Base-by-base conservation (phyloP, 164 flowering plant genomes). In the Vitis amurensis region DNA sequence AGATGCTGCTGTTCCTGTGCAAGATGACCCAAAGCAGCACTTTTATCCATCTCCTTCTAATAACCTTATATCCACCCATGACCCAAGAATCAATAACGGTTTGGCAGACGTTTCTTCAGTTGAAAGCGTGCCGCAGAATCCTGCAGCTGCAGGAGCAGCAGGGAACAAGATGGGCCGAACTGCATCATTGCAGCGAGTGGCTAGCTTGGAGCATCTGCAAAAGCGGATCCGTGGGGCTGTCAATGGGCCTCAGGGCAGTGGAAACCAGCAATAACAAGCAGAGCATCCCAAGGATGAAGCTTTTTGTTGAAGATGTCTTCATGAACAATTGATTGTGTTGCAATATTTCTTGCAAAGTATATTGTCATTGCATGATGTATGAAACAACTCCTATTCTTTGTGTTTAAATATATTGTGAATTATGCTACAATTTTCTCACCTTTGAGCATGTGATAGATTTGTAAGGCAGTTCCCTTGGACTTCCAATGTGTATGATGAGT, bases 171-270 rank as follows among this genome's bases (percentile, higher is more conserved):
- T 85, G 62, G 90, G 79, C 44, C 74, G 90, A 78, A 84, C 94
- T 8, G 71, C 80, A 62, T 90, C 97, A 50, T 73, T 91, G 91
- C 98, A 87, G 71, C 80, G 97, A 67, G 97, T 90, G 53, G 93
- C 97, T 57, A 94, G 98, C 84, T 86, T 94, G 84, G 96, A 91
- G 71, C 94, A 88, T 78, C 77, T 94, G 78, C 97, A 91, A 82
- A 90, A 94, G 73, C 88, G 88, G 56, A 89, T 94, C 64, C 82
- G 93, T 57, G 94, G 90, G 11, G 84, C 64, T 11, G 55, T 62
- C 52, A 76, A 71, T 71, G 79, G 75, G 1, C 74, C 67, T 11
- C 78, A 64, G 64, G 76, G 71, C 68, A 78, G 68, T 68, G 85
- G 86, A 69, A 77, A 80, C 71, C 78, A 63, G 74, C 61, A 69